Base-by-base conservation (phyloP, 2,329 filamentous ascomycete species). In the Hypoxylon sp. region DNA sequence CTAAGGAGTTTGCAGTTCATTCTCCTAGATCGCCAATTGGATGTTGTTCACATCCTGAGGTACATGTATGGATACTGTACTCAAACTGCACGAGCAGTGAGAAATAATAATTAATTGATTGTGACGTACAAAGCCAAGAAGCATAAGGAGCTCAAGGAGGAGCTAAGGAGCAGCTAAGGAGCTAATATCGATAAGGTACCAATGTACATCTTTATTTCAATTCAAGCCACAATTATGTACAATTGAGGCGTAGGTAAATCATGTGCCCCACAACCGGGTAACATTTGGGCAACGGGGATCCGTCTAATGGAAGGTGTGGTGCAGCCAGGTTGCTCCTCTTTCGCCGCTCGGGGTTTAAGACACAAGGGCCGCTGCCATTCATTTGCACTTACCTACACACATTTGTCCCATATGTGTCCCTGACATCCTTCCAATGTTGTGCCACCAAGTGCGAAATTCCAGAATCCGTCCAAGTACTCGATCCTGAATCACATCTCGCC, bases 1-100 rank as follows among this genome's bases (percentile, higher is more conserved):
- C 61, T 70, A 64, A 44, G 65, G 59, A 75, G 72, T 60, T 67
- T 69, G 64, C 70, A 69, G 73, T 76, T 73, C 77, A 79, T 79
- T 71, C 72, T 77, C 71, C 69, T 64, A 40, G 42, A 61, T 58
- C 50, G 53, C 57, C 66, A 71, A 65, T 73, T 63, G 65, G 66
- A 56, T n/a, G 17, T 25, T 35, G 64, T 42, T 72, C 64, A 72
- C 75, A 77, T 77, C 66, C 72, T 76, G 72, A 68, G 64, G 17
- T 44, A 20, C 20, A 20, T 20, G 20, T 20, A 10, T 44, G 40
- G 17, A 44, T 44, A 44, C 14, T 5, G 35, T 54, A 31, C 57
- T 68, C 58, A 49, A 65, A 44, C 40, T 30, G 22, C 25, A 49
- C 35, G 50, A 51, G 66, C 57, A 55, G 8, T 13, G 27, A 50